Evolutionary conservation across 2,329 filamentous ascomycete species (phyloP).

Genomic region (Dactylellina drechsleri): DNA sequence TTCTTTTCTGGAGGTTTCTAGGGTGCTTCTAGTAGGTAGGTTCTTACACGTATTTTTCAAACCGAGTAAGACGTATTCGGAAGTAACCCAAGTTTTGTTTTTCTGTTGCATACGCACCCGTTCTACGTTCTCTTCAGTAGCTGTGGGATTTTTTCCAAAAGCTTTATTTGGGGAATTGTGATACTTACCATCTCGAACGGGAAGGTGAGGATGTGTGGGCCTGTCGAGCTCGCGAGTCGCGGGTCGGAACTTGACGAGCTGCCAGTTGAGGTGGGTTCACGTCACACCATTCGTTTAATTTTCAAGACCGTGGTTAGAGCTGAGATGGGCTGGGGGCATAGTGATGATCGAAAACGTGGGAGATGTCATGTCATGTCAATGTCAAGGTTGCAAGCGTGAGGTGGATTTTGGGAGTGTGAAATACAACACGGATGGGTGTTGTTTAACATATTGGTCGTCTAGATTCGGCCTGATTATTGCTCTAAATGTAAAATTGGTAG

Average conservation of each 20-base stretch:
- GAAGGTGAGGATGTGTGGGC: neutral
- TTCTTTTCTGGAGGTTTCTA: too few species aligned
- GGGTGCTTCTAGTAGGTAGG: too few species aligned
- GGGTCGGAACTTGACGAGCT: slow-evolving; percentile 1
- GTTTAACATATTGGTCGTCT: too few species aligned
- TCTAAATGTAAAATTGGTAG: too few species aligned
- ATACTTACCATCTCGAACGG: neutral
- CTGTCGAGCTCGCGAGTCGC: neutral
- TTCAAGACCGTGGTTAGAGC: neutral
- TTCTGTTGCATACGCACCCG: too few species aligned
- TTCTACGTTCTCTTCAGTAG: too few species aligned
- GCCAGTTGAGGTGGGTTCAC: neutral
- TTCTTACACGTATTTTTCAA: too few species aligned
- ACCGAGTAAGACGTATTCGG: too few species aligned
- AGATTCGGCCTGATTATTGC: too few species aligned
- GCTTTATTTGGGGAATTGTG: neutral
- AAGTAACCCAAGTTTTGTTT: too few species aligned
- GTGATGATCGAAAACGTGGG: neutral
- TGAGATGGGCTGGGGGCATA: neutral
- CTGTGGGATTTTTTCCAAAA: neutral
- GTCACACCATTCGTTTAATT: neutral
- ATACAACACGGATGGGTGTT: neutral
- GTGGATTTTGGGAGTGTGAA: neutral
- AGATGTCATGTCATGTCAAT: neutral
- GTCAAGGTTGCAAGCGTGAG: neutral